Base-by-base conservation (phyloP, 257 asterid species). In the Solanum chilense region DNA sequence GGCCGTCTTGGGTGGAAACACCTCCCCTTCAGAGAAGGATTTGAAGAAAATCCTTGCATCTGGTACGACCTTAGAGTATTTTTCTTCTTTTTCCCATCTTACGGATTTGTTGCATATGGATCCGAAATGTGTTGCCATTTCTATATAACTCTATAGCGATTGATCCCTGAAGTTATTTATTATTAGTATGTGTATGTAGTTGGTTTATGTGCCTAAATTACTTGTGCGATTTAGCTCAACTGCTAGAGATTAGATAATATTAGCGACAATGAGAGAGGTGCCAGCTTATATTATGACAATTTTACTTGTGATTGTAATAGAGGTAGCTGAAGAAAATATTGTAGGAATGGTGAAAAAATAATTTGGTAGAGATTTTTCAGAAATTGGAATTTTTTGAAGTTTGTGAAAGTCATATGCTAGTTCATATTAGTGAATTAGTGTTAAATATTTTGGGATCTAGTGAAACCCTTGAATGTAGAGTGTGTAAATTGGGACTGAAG, bases 1-100 rank as follows among this genome's bases (percentile, higher is more conserved):
- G 91, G 94, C 93, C 25, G 92, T 89, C 23, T 91, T 92, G 91
- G 95, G 95, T 83, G 95, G 95, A 80, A 91, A 91, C 90, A 23
- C 84, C 87, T 12, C 62, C 37, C 95, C 95, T 23, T 31, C 91
- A 9, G 91, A 93, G 49, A 69, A 86, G 25, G 92, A 93, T 85
- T 89, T 93, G 90, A 93, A 91, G 84, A 60, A 42, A 16, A 90
- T 93, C 84, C 93, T 93, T 49, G 87, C 83, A 60, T 82, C 92
- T 42, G 94, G 94, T 91, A 87, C 31, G 7, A 7, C n/a, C 9
- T 60, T 31, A 41, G 10, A 20, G 1, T 21, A 33, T 12, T 27
- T 14, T 42, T 41, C 10, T 7, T 12, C 13, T 73, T 11, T 20
- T 77, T 41, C 25, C 12, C 11, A 18, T 66, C 16, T 64, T 7